Evolutionary conservation across 345 rosid genomes (phyloP), one percentile per base, ranked within the genome.

Genomic region (Arabidopsis suecica): DNA sequence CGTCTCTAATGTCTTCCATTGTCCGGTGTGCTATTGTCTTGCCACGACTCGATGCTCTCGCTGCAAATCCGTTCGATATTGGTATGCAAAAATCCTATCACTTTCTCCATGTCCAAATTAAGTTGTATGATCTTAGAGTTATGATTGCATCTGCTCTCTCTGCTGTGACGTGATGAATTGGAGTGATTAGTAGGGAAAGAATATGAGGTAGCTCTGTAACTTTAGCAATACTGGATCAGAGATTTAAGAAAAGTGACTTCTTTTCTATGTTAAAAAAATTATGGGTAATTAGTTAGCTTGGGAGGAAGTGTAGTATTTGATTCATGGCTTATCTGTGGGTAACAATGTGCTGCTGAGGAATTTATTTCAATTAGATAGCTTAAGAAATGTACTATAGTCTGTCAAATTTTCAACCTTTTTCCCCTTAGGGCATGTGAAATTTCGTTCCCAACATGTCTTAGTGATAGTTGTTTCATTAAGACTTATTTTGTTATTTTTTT

Each of bases 61-160:
- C 25, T 96, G 99, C 85, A 96, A 93, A 78, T 74, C 89, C 8
- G 93, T 91, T 70, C 85, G 97, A 22, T 96, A 96, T 80, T 96
- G 99, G 99, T 96, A 82, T 13, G 91, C 69, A 18, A 1, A 8
- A 34, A 9, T 69, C 13, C 12, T 53, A 2, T 50, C 45, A 6
- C 44, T 36, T 16, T 36, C 34, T 23, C n/a, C 3, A 18, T 74
- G 0, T 76, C 18, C 12, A n/a, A 5, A 25, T 40, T 11, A 16
- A 13, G 6, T 38, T 58, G 14, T 50, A 60, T 71, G 49, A 12
- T 76, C 49, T 42, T 65, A 9, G 57, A 36, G 72, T 37, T 65
- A 14, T 74, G 61, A 40, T 44, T 53, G 8, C 47, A 12, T 28
- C 7, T 53, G 25, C 37, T 32, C 33, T 53, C 6, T 6, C 18